phyloP scores from a whole-genome alignment of 495 filamentous ascomycete species.

The Arthonia radiata region DNA sequence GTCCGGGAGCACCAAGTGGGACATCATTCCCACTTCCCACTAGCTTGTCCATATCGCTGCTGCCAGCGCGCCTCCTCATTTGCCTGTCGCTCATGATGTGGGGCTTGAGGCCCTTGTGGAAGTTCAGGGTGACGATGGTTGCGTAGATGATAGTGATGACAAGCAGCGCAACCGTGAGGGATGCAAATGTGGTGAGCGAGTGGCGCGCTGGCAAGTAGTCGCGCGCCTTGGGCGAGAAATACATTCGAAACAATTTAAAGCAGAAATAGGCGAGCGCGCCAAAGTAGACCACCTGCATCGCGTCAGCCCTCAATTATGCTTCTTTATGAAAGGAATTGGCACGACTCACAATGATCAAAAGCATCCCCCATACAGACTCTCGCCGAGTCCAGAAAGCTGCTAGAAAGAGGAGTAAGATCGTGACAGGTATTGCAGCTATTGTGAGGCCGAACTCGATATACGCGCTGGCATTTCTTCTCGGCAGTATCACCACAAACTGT shows the following conservation, averaged over 20 bases:
- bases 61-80: too few relatives aligned
- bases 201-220: constrained; percentile 50
- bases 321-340: not conserved
- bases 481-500: constrained; percentile 87
- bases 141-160: constrained; percentile 75
- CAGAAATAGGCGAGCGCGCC: constrained; percentile 85
- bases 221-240: constrained; percentile 14
- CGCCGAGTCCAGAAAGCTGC: constrained; percentile 66
- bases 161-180: constrained; percentile 75
- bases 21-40: too few relatives aligned
- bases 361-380: constrained; percentile 59
- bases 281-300: constrained; percentile 46
- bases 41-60: too few relatives aligned
- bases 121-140: constrained; percentile 68
- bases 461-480: too few relatives aligned
- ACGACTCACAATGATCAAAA: constrained; percentile 37
- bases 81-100: too few relatives aligned
- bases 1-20: too few relatives aligned
- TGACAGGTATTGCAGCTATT: constrained; percentile 68
- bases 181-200: constrained; percentile 74
- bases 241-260: constrained; percentile 96
- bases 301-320: constrained; percentile 6
- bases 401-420: constrained; percentile 60
- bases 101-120: constrained; percentile 69
- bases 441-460: constrained; percentile 64